These are phyloP conservation scores for Neolentinus lepideus DNA, from an alignment of 1,284 basidiomycete genomes.

Conservation along the genomic window DNA sequence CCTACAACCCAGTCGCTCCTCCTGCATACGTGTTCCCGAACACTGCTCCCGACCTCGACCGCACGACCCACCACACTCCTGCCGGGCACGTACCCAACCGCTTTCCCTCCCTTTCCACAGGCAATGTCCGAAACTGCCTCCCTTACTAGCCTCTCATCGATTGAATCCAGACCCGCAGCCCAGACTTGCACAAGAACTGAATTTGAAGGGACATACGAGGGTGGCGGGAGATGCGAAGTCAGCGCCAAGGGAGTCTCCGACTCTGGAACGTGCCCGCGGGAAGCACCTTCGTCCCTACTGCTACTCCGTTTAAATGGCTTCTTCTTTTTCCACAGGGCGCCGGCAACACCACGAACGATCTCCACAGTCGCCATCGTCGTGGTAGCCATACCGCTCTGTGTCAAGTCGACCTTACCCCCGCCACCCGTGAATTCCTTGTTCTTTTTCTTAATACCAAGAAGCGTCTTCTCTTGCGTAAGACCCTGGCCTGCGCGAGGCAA, in stretches of 20 bases:
- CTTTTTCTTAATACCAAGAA: slow-evolving; percentile 22
- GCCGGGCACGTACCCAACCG: slow-evolving; percentile 73
- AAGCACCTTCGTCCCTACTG: neutral
- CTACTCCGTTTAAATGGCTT: neutral
- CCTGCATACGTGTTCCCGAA: slow-evolving; percentile 52
- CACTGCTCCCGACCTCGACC: slow-evolving; percentile 75
- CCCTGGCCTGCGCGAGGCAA: slow-evolving; percentile 48
- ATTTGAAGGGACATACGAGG: slow-evolving; percentile 56
- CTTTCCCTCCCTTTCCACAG: slow-evolving; percentile 23
- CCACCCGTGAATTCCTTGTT: slow-evolving; percentile 24
- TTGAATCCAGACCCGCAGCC: slow-evolving; percentile 72
- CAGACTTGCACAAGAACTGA: slow-evolving; percentile 81
- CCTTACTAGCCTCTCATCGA: slow-evolving; percentile 54
- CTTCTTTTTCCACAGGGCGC: slow-evolving; percentile 6
- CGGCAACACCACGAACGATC: slow-evolving; percentile 56
- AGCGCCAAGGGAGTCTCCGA: slow-evolving; percentile 43
- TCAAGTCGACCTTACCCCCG: slow-evolving; percentile 58
- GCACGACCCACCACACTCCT: slow-evolving; percentile 78
- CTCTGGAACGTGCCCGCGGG: slow-evolving; percentile 12
- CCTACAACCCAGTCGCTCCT: slow-evolving; percentile 84
- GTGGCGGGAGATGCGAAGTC: slow-evolving; percentile 66
- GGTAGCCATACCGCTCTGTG: slow-evolving; percentile 69
- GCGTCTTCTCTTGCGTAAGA: neutral
- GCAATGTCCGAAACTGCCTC: slow-evolving; percentile 26
- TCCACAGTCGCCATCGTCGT: slow-evolving; percentile 84